Conservation (phyloP, 352 stramenopile species). For the Phytopythium sindhum region DNA sequence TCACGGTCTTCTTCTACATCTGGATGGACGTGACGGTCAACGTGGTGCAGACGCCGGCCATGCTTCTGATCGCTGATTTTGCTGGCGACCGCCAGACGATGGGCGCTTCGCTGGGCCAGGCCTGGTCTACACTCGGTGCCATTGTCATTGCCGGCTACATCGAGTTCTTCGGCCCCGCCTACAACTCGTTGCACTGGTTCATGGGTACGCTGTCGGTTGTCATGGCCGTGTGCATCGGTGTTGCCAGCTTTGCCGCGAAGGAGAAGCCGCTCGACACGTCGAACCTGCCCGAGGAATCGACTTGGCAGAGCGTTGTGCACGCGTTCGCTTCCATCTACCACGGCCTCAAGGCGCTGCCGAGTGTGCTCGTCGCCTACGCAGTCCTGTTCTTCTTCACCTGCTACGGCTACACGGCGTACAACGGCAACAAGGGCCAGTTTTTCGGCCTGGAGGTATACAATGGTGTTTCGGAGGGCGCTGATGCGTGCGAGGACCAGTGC, state of each 20-base stretch:
- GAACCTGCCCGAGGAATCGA: slow-evolving; percentile 16
- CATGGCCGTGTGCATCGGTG: slow-evolving; percentile 37
- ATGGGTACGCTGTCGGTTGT: slow-evolving; percentile 45
- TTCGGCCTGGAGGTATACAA: slow-evolving; percentile 49
- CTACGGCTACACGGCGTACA: slow-evolving; percentile 58
- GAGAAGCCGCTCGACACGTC: slow-evolving; percentile 32
- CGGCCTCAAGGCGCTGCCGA: slow-evolving; percentile 31
- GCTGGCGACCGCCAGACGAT: slow-evolving; percentile 56
- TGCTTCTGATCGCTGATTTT: slow-evolving; percentile 57
- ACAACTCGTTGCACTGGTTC: slow-evolving; percentile 46
- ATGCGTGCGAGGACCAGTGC: slow-evolving; percentile 33
- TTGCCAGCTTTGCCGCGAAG: slow-evolving; percentile 27
- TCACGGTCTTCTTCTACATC: slow-evolving; percentile 57
- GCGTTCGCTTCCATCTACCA: slow-evolving; percentile 39
- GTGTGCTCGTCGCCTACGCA: slow-evolving; percentile 26
- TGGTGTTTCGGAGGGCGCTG: slow-evolving; percentile 29
- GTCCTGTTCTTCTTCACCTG: slow-evolving; percentile 39
- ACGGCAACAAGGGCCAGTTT: slow-evolving; percentile 59
- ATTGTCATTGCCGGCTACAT: slow-evolving; percentile 61
- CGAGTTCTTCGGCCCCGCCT: slow-evolving; percentile 43
- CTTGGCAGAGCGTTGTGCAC: slow-evolving; percentile 20
- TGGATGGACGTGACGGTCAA: slow-evolving; percentile 73
- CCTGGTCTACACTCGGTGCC: slow-evolving; percentile 40
- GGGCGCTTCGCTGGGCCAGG: slow-evolving; percentile 41
- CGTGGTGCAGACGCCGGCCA: slow-evolving; percentile 46